These are phyloP conservation scores for Neobulgaria alba DNA, from an alignment of 2,329 filamentous ascomycete genomes.

Conservation along the genomic window DNA sequence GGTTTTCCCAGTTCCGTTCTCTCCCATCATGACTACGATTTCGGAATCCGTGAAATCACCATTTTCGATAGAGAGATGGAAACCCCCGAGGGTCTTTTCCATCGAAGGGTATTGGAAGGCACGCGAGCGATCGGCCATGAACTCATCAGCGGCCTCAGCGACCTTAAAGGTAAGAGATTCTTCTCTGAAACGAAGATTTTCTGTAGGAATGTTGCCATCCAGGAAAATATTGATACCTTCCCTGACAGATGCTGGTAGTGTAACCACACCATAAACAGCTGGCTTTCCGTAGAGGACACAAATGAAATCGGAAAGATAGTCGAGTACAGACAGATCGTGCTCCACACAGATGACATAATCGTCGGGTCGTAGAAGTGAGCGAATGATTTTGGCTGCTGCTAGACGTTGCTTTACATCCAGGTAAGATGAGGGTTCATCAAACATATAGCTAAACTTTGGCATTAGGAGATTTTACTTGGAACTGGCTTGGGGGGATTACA, in stretches of 20 bases:
- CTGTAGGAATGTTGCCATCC: conserved; percentile 94
- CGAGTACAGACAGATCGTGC: conserved; percentile 96
- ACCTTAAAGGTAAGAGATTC: conserved; percentile 95
- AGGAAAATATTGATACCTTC: conserved; percentile 99
- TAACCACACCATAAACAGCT: conserved; percentile 95
- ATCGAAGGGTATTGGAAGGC: conserved; percentile 83
- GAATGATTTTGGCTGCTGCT: conserved; percentile 83
- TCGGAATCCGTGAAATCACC: conserved; percentile 96
- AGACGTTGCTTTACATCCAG: conserved; percentile 99
- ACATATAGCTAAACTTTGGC: conserved; percentile 66
- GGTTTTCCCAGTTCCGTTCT: conserved; percentile 98
- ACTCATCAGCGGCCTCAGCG: conserved; percentile 81
- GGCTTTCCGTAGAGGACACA: conserved; percentile 95
- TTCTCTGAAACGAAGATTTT: conserved; percentile 96
- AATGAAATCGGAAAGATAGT: conserved; percentile 98
- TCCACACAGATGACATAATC: conserved; percentile 98
- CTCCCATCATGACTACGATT: conserved; percentile 99
- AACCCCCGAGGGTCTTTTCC: conserved; percentile 86
- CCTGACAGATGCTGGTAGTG: conserved; percentile 86
- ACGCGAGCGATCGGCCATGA: conserved; percentile 72
- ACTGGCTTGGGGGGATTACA: conserved; percentile 40
- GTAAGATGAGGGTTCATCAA: conserved; percentile 97
- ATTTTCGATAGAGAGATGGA: conserved; percentile 71
- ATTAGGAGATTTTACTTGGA: conserved; percentile 1
- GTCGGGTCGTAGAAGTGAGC: conserved; percentile 76